A percentile compares a stretch with the other conserved stretches of the same genome.
phyloP scores from a whole-genome alignment of 345 rosid species.

The Dipteronia sinensis region DNA sequence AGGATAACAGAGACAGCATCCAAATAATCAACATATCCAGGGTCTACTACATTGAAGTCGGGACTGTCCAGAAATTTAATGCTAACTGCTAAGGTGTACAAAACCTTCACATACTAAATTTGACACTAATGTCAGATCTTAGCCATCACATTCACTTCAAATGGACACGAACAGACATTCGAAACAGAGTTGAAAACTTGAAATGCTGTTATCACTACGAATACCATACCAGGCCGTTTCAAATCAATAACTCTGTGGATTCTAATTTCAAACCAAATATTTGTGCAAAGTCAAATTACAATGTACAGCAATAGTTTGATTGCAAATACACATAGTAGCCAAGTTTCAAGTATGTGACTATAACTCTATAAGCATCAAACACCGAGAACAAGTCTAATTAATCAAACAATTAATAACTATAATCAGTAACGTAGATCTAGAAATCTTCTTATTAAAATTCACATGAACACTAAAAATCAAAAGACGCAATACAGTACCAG shows the following conservation, averaged over 20 bases:
- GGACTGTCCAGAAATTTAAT: neutral
- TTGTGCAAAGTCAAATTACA: neutral
- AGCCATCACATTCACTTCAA: neutral
- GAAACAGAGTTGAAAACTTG: neutral
- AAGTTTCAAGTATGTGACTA: neutral
- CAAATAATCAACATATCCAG: neutral
- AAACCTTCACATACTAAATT: neutral
- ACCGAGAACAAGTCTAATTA: neutral
- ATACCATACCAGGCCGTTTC: neutral
- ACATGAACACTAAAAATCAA: neutral
- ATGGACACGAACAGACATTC: neutral
- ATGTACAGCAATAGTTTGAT: neutral
- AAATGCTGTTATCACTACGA: neutral
- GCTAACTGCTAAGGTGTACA: neutral
- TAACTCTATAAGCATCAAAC: neutral
- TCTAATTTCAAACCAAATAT: neutral
- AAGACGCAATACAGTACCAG: constrained; percentile 45
- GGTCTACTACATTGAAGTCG: neutral
- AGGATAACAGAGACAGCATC: neutral
- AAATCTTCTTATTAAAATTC: neutral
- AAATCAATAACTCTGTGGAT: neutral
- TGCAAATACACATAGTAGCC: neutral
- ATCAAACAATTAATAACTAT: neutral
- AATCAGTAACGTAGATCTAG: neutral
- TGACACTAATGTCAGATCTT: neutral